Conservation (phyloP, 2,329 filamentous ascomycete genomes). For the Paraphaeosphaeria minitans region DNA sequence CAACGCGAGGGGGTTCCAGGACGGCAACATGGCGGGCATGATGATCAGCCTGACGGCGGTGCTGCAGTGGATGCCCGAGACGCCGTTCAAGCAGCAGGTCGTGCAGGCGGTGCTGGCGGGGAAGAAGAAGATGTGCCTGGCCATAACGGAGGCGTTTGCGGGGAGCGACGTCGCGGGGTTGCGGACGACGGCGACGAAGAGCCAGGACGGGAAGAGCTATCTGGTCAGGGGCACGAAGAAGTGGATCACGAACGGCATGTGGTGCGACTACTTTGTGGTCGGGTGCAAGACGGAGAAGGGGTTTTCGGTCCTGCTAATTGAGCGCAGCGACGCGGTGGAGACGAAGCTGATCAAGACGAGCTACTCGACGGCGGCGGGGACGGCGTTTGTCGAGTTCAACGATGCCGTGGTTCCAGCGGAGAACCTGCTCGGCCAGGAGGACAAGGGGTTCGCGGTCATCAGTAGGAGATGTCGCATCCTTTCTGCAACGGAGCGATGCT, state of each 20-base stretch:
- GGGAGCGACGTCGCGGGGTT: conserved; percentile 82
- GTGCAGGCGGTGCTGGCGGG: conserved; percentile 75
- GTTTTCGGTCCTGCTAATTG: conserved; percentile 76
- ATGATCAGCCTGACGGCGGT: conserved; percentile 80
- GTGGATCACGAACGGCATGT: conserved; percentile 85
- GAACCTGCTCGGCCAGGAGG: conserved; percentile 79
- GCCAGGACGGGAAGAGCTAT: conserved; percentile 57
- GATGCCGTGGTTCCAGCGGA: conserved; percentile 83
- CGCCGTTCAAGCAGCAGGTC: conserved; percentile 68
- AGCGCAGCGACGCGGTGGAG: conserved; percentile 74
- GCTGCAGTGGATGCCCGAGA: conserved; percentile 75
- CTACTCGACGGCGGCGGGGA: conserved; percentile 80
- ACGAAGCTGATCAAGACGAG: conserved; percentile 79
- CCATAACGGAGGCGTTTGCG: conserved; percentile 87
- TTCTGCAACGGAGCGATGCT: conserved; percentile 8
- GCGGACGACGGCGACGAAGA: conserved; percentile 69
- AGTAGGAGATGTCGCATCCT: too few relatives aligned
- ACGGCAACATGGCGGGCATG: conserved; percentile 88
- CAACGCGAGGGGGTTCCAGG: conserved; percentile 80
- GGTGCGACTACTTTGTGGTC: conserved; percentile 81
- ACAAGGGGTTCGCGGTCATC: conserved; percentile 85
- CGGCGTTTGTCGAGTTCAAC: conserved; percentile 80
- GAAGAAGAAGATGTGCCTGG: conserved; percentile 86
- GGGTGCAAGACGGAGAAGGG: conserved; percentile 80
- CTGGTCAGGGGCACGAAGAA: conserved; percentile 75